Evolutionary conservation across 305 asterid genomes (phyloP), one percentile per base, ranked within the genome.

Genomic region (Fraxinus nigra): DNA sequence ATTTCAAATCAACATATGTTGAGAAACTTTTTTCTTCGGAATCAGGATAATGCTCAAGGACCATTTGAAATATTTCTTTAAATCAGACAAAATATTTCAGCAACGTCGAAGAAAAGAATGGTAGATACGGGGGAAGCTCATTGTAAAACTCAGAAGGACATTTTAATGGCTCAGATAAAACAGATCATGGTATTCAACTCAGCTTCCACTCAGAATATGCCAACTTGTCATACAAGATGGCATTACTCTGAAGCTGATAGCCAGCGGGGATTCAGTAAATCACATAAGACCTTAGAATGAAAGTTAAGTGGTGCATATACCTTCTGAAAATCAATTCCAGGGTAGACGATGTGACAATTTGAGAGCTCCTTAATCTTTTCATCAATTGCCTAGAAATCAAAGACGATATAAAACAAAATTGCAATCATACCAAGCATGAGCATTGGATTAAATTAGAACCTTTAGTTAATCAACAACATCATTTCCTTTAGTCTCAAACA

Each of bases 291-390:
- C 73, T 63, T 61, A 59, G 78, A 84, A 82, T 33, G 65, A 75
- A 80, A 76, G 83, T 79, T 73, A 73, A 72, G 77, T 61, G 82
- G 59, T 4, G 85, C 78, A 84, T 43, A 72, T 87, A 94, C 99
- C 99, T 94, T 96, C 91, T 94, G 97, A 89, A 96, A 94, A 93
- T 94, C 98, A 78, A 96, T 90, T 82, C 98, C 98, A 9, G 87
- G 88, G 87, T 96, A 92, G 87, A 96, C 95, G 87, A 96, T 92
- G 90, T 96, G 99, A 87, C 99, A 96, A 87, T 96, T 96, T 20
- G 99, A 96, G 84, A 96, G 97, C 91, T 93, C 98, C 84, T 93
- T 87, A 75, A 96, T 96, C 92, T 93, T 96, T 89, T 93, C 99
- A 89, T 96, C 99, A 82, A 96, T 93, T 80, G 99, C 99, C 99